phyloP scores from a whole-genome alignment of 495 filamentous ascomycete genomes.

The Trypethelium eluteriae region DNA sequence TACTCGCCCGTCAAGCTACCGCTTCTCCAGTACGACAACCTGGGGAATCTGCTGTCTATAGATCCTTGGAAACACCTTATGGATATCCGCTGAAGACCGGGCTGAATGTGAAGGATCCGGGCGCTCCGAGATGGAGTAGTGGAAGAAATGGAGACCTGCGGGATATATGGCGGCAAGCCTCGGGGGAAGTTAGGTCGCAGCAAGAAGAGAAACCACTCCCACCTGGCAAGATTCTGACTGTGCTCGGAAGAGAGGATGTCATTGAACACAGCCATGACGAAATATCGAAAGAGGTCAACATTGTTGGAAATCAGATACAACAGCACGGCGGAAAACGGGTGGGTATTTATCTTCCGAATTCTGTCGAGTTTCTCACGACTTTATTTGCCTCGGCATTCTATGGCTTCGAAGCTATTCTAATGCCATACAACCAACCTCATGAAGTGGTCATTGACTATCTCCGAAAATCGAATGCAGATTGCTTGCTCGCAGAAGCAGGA shows the following conservation, averaged over 20 bases:
- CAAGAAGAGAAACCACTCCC: slow-evolving; percentile 53
- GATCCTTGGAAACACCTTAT: slow-evolving; percentile 72
- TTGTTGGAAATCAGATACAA: slow-evolving; percentile 70
- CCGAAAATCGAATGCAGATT: slow-evolving; percentile 61
- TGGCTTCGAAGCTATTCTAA: slow-evolving; percentile 64
- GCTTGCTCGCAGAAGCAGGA: slow-evolving; percentile 78
- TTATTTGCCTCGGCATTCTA: slow-evolving; percentile 77
- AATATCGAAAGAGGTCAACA: slow-evolving; percentile 76
- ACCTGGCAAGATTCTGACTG: slow-evolving; percentile 70
- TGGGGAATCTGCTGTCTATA: slow-evolving; percentile 74
- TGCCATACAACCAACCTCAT: slow-evolving; percentile 71
- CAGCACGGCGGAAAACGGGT: slow-evolving; percentile 63
- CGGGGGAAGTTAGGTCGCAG: slow-evolving; percentile 52
- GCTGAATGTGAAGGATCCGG: slow-evolving; percentile 75
- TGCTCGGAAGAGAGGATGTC: slow-evolving; percentile 65
- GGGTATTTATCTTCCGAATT: slow-evolving; percentile 88
- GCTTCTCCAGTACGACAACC: slow-evolving; percentile 70
- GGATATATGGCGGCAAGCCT: slow-evolving; percentile 80
- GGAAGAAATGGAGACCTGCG: slow-evolving; percentile 84
- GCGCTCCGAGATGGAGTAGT: slow-evolving; percentile 69
- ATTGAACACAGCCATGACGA: slow-evolving; percentile 63
- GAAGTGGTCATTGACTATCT: slow-evolving; percentile 61
- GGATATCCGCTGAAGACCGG: slow-evolving; percentile 75
- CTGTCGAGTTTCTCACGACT: slow-evolving; percentile 70
- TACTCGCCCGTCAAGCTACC: slow-evolving; percentile 76